A percentile compares a stretch with the other conserved stretches of the same genome.
These are phyloP conservation scores for Senecio squalidus DNA, from an alignment of 140 eudicot species.

Conservation along the genomic window DNA sequence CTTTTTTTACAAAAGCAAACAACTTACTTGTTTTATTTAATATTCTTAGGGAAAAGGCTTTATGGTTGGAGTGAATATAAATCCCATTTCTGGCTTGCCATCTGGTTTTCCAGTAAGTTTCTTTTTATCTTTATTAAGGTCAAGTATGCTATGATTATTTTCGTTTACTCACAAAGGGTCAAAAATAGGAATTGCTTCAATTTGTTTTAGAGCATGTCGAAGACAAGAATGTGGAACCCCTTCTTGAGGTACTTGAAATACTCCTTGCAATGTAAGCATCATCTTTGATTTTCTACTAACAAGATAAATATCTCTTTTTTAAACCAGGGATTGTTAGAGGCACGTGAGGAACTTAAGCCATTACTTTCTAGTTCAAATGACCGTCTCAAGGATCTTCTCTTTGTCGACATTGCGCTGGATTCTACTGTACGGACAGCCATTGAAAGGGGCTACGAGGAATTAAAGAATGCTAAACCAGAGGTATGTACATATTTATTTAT, in stretches of 20 bases:
- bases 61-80: slow-evolving; percentile 94
- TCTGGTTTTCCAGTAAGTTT: slow-evolving; percentile 76
- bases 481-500: slow-evolving; percentile 18
- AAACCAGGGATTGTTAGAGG: slow-evolving; percentile 83
- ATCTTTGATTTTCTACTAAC: not conserved
- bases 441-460: slow-evolving; percentile 87
- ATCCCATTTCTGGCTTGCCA: slow-evolving; percentile 87
- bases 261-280: not conserved
- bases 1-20: too few relatives aligned
- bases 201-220: slow-evolving; percentile 80
- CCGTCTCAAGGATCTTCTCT: slow-evolving; percentile 88
- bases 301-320: not conserved
- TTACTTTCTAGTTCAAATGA: slow-evolving; percentile 59
- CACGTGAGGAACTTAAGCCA: slow-evolving; percentile 85
- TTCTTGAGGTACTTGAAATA: slow-evolving; percentile 67
- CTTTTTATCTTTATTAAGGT: slow-evolving; percentile 12
- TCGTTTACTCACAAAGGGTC: slow-evolving; percentile 17
- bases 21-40: slow-evolving; percentile 20
- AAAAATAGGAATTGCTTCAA: slow-evolving; percentile 69
- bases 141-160: not conserved
- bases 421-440: slow-evolving; percentile 87
- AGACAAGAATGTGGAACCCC: slow-evolving; percentile 82
- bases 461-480: slow-evolving; percentile 89
- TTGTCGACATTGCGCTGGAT: slow-evolving; percentile 95
- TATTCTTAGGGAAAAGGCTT: slow-evolving; percentile 82